Base-by-base conservation (phyloP, 169 alveolate species). In the Perkinsus chesapeaki region DNA sequence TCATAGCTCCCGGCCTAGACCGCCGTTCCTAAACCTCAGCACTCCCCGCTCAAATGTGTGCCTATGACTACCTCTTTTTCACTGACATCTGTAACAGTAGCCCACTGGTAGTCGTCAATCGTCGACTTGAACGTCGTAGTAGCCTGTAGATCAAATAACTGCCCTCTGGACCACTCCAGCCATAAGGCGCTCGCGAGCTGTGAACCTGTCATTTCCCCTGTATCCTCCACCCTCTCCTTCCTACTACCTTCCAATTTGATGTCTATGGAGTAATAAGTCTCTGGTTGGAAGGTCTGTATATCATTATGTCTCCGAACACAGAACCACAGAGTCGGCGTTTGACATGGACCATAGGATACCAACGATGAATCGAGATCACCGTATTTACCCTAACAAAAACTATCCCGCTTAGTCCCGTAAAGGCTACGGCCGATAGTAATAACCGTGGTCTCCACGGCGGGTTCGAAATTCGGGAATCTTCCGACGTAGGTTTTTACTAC, bases 331-430 rank as follows among this genome's bases (percentile, higher is more conserved):
- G 99, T 99, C 0, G 99, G 99, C 43, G 99, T 98, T 96, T 99
- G 98, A 93, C 99, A 99, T 20, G 99, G 99, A 0, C 99, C 99
- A 95, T 98, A 99, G 7, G 99, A 97, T 23, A 99, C 95, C 93
- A 97, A 96, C 39, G 96, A 96, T 92, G 97, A 94, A 94, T 97
- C 98, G 93, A 97, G 94, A 73, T 97, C 98, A 3, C 98, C 97
- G 92, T 96, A 97, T 91, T 97, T 97, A 47, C 98, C 98, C 91
- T 95, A 95, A 91, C 96, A 96, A 93, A 93, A 48, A 48, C 23
- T 23, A 48, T 48, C 23, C 23, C 31, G 31, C 73, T 48, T 48
- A 48, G 16, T 16, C 73, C 16, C 73, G n/a, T n/a, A n/a, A n/a
- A n/a, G n/a, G n/a, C n/a, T n/a, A n/a, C n/a, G n/a, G n/a, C n/a